Evolutionary conservation across 2,329 filamentous ascomycete genomes (phyloP), one percentile per base, ranked within the genome.

Genomic region (Calonectria pseudoreteaudii): DNA sequence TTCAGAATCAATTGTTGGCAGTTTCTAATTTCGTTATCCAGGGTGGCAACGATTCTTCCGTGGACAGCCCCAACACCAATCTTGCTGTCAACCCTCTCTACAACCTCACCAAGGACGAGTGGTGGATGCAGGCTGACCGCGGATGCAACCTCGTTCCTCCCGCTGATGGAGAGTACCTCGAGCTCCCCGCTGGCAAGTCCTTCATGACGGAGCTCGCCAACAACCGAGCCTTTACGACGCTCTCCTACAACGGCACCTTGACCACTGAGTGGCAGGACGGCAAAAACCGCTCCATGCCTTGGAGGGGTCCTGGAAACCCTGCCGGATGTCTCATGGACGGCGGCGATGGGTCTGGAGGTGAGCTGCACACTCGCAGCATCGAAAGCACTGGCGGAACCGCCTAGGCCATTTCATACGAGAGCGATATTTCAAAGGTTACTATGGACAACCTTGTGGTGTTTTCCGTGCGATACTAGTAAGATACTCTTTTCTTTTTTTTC

Each of bases 391-490:
- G 85, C 13, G 88, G 87, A 3, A 88, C 87, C 0, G 88, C 88
- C 0, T 88, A 85, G 77, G 88, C 88, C 0, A 90, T 90, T 67
- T 87, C 86, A 30, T 90, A 90, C 74, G 81, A 88, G 71, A 83
- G 82, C 10, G 85, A 89, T n/a, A 77, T 89, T 26, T 78, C 80
- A 53, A 82, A 86, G 34, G 87, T 90, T 4, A 87, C 84, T 4
- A 86, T 88, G 82, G 86, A 88, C 58, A 89, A 89, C 75, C 81
- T 90, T n/a, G 87, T 86, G 3, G 87, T 90, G 5, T 89, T 90
- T 73, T 86, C 85, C 0, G 86, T 88, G 1, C 78, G 84, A 68
- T 82, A 86, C 69, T 83, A 87, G 83, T 87, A 81, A 71, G 84
- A 80, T 30, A 5, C 34, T 11, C 34, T 11, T 30, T 30, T 83